Percentiles rank a stretch among this genome's conserved stretches.
phyloP scores from a whole-genome alignment of 768 basidiomycete genomes.

The Roridomyces roridus region DNA sequence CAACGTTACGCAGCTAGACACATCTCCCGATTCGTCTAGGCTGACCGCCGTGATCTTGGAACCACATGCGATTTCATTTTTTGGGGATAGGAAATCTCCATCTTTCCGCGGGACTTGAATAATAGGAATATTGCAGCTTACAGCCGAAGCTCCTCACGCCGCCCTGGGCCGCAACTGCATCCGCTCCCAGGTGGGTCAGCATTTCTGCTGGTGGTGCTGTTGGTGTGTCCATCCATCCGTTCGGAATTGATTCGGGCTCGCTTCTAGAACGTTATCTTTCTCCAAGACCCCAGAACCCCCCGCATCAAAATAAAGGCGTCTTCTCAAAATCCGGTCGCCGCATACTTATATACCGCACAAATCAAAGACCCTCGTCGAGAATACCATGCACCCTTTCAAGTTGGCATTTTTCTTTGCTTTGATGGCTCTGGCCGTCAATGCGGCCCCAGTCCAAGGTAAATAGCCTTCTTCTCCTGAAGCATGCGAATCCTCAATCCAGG shows the following conservation, averaged over 20 bases:
- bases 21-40: not conserved
- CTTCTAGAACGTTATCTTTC: not conserved
- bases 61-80: no score
- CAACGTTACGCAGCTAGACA: slow-evolving; percentile 13
- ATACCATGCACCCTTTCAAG: slow-evolving; percentile 3
- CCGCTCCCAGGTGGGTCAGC: no score
- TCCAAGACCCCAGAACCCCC: slow-evolving; percentile 15
- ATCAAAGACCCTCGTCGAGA: not conserved
- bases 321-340: not conserved
- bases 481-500: not conserved
- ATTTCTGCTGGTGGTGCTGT: no score
- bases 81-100: no score
- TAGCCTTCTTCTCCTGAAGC: not conserved
- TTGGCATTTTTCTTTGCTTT: slow-evolving; percentile 11
- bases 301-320: not conserved
- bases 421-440: slow-evolving; percentile 6
- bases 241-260: not conserved
- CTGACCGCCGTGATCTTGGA: no score
- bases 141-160: no score
- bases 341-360: slow-evolving; percentile 3
- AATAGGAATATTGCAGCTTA: no score
- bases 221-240: not conserved
- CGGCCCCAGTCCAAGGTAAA: slow-evolving; percentile 7
- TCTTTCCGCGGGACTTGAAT: no score
- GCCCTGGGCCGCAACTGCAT: no score